phyloP scores from a whole-genome alignment of 192 early-diverging fungal species.

The Coemansia sp. region DNA sequence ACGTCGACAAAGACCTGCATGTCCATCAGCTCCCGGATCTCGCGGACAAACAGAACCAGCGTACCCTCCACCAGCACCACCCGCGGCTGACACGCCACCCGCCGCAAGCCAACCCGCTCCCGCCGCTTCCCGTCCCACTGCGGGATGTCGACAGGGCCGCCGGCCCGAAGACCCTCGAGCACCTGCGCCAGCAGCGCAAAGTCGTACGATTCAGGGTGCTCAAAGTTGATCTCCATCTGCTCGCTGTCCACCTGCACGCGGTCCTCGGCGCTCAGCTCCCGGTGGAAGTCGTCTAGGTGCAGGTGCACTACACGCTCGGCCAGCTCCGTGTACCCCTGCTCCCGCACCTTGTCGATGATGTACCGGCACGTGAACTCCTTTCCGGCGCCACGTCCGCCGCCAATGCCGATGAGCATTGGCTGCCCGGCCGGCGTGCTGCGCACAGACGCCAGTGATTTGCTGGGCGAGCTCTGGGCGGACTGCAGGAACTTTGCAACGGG shows the following conservation, averaged over 20 bases:
- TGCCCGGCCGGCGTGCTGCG: constrained; percentile 2
- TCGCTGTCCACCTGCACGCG: constrained; percentile 44
- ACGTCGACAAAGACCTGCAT: constrained; percentile 84
- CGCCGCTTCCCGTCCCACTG: constrained; percentile 56
- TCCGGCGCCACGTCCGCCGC: constrained; percentile 49
- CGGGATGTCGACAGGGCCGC: constrained; percentile 53
- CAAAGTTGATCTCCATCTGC: constrained; percentile 53
- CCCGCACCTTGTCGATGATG: constrained; percentile 40
- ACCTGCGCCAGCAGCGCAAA: constrained; percentile 58
- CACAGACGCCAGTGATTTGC: neutral
- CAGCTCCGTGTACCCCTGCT: constrained; percentile 44
- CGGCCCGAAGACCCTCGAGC: constrained; percentile 49
- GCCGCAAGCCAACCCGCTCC: constrained; percentile 6
- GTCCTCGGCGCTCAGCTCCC: constrained; percentile 53
- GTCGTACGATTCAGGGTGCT: constrained; percentile 75
- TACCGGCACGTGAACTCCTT: constrained; percentile 40
- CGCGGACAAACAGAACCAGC: constrained; percentile 63
- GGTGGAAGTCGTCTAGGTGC: constrained; percentile 63
- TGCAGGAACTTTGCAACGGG: neutral
- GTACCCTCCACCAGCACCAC: constrained; percentile 78
- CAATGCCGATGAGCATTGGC: constrained; percentile 48
- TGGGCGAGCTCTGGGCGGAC: neutral
- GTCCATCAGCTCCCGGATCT: constrained; percentile 61
- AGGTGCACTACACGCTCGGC: constrained; percentile 52
- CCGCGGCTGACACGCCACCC: constrained; percentile 46